Conservation (phyloP, 176 grass and related monocot genomes). For the Carex myosuroides region DNA sequence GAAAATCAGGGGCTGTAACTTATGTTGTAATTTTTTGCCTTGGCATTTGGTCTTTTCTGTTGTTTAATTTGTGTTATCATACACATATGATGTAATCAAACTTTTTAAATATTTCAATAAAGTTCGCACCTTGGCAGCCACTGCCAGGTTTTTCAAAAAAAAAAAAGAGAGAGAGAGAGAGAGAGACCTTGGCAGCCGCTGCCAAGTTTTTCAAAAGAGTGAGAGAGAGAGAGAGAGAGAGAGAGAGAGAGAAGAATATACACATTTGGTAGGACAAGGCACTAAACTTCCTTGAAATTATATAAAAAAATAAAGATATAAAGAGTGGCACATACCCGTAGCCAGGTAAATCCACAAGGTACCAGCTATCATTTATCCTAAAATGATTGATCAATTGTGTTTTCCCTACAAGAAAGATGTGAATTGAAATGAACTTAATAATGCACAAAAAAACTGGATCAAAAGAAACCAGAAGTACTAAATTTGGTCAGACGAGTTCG, state of each 20-base stretch:
- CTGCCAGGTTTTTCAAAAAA: too few relatives aligned
- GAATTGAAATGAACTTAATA: background rate
- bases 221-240: background rate
- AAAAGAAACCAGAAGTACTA: background rate
- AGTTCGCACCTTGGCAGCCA: too few relatives aligned
- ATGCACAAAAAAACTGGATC: background rate
- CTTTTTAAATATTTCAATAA: too few relatives aligned
- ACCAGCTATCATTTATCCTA: conserved; percentile 94
- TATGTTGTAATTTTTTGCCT: too few relatives aligned
- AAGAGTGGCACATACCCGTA: conserved; percentile 61
- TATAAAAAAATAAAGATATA: background rate
- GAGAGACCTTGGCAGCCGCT: too few relatives aligned
- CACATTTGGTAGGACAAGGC: background rate
- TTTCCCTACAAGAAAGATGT: conserved; percentile 57
- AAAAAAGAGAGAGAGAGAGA: too few relatives aligned
- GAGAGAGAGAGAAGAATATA: background rate
- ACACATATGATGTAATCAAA: too few relatives aligned
- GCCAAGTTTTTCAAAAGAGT: too few relatives aligned
- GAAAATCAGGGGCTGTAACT: too few relatives aligned
- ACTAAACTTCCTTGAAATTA: background rate
- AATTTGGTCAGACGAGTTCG: background rate
- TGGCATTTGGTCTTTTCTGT: too few relatives aligned
- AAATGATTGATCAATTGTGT: conserved; percentile 99
- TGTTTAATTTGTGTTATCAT: too few relatives aligned
- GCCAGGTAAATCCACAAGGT: conserved; percentile 94